Conservation (phyloP, 2,329 filamentous ascomycete genomes). For the Emergomyces orientalis region DNA sequence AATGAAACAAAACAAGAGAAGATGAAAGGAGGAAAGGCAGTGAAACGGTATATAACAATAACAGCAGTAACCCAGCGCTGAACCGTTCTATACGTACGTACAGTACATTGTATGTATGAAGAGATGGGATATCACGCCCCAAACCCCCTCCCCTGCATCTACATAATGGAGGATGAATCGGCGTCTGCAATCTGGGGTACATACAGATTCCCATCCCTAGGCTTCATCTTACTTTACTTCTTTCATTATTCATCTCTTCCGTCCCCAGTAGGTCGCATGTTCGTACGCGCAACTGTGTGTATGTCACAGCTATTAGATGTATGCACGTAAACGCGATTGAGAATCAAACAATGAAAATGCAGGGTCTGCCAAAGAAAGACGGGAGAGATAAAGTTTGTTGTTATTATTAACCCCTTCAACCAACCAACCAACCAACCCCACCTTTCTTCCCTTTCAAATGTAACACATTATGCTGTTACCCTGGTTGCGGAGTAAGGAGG, state of each 20-base stretch:
- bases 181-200: conserved; percentile 2
- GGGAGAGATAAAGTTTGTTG: not conserved
- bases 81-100: not conserved
- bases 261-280: not conserved
- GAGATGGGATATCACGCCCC: not conserved
- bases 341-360: not conserved
- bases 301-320: too few relatives aligned
- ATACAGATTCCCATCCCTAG: not conserved
- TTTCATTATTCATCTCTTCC: not conserved
- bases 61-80: not conserved
- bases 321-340: not conserved
- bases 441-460: too few relatives aligned
- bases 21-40: not conserved
- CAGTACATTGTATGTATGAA: not conserved
- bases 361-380: not conserved
- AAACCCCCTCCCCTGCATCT: not conserved
- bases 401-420: not conserved
- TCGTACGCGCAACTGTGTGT: not conserved
- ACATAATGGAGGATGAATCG: not conserved
- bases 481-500: too few relatives aligned
- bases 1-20: not conserved
- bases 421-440: too few relatives aligned
- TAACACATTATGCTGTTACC: not conserved
- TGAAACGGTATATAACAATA: not conserved
- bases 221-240: not conserved